Conservation (phyloP, 2,329 filamentous ascomycete species). For the Thielaviopsis populi region DNA sequence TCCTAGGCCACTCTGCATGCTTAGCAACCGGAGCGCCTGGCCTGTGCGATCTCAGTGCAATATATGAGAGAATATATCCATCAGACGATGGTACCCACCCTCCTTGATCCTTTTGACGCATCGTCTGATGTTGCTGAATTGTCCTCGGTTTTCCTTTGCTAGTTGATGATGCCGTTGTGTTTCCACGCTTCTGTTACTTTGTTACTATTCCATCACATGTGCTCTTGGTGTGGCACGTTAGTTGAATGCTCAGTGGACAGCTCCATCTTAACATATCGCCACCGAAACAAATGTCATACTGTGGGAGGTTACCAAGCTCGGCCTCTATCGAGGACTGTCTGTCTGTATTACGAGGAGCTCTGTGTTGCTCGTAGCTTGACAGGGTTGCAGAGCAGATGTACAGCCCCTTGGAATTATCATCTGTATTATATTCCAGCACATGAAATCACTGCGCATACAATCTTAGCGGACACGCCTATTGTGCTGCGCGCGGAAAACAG, state of each 20-base stretch:
- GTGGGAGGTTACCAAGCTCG: not conserved
- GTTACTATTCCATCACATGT: not conserved
- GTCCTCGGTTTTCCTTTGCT: not conserved
- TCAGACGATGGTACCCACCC: not conserved
- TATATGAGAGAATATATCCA: conserved; percentile 3
- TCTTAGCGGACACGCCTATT: not conserved
- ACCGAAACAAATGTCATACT: not conserved
- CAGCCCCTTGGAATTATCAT: not conserved
- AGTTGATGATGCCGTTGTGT: not conserved
- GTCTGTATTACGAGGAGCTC: not conserved
- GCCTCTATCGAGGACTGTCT: not conserved
- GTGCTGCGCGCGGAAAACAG: too few relatives aligned
- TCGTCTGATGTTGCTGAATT: not conserved
- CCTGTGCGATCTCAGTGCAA: not conserved
- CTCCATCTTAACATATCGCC: conserved; percentile 2
- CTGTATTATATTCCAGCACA: not conserved
- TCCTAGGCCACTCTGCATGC: not conserved
- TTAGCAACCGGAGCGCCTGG: not conserved
- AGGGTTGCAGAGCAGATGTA: too few relatives aligned
- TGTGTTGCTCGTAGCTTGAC: too few relatives aligned
- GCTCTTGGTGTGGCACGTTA: not conserved
- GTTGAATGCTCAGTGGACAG: not conserved
- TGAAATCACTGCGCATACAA: not conserved
- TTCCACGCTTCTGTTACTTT: not conserved
- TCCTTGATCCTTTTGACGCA: not conserved